Base-by-base conservation (phyloP, 768 basidiomycete species). In the Mycena vulgaris region DNA sequence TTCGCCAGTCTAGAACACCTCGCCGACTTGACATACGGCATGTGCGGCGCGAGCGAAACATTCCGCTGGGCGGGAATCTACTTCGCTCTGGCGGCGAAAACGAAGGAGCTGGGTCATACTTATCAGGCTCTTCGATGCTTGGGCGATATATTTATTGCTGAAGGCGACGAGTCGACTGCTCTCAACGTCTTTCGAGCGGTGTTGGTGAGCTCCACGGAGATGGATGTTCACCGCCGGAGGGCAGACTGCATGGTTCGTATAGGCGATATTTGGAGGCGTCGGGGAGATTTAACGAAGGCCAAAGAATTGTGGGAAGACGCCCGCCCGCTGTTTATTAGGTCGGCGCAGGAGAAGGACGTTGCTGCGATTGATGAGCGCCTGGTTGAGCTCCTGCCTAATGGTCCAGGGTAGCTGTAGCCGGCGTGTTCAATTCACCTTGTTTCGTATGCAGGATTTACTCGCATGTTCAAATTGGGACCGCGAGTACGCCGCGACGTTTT, bases 141-240 rank as follows among this genome's bases (percentile, higher is more conserved):
- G 10, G 58, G 42, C 10, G 58, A 42, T n/a, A 23, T 48, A 31
- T 14, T 45, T 30, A 19, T 45, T 28, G 42, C 45, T 11, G 14
- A 31, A 31, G 58, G 58, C 31, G 58, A 60, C 40, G 58, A 60
- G 45, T 17, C 31, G 28, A 60, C n/a, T 21, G 58, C 58, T 11
- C 30, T 60, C 28, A n/a, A 25, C 21, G 9, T 60, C 40, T 47
- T 60, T 47, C 42, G 25, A 6, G 45, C 30, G 14, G 58, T 48
- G 13, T 60, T 60, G 58, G 58, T 6, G 10, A 42, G 58, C 30
- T 28, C 58, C 1, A 47, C 27, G 5, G 45, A 60, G 42, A 60
- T 60, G 45, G 58, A 48, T 42, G 45, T 60, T 17, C 58, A 60
- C 21, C 58, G 27, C n/a, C 58, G 40, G 8, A 60, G 31, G 23